Base-by-base conservation (phyloP, 768 basidiomycete species). In the Xanthoconium purpureum region DNA sequence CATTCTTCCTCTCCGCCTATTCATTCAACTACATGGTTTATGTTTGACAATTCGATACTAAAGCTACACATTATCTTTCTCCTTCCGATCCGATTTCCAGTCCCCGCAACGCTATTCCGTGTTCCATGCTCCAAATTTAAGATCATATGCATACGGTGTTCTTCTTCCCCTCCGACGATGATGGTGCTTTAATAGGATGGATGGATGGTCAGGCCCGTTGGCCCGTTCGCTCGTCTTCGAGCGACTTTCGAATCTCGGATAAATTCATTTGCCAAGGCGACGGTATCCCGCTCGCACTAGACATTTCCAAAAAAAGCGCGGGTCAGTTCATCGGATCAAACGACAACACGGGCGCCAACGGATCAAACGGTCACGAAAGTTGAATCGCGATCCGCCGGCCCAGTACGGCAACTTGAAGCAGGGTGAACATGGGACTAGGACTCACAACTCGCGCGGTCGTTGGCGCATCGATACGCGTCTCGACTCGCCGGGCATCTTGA, bases 401-500 rank as follows among this genome's bases (percentile, higher is more conserved):
- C 24, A 24, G 24, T 2, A 24, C 24, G 24, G 24, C 24, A 24
- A n/a, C n/a, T n/a, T n/a, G n/a, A n/a, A 24, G 24, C 24, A 24
- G 24, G 24, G 24, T 24, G 24, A 24, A 24, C 24, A 24, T 24
- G 24, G 24, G 24, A 24, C 44, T 35, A 36, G 18, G 6, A 59
- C 69, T 45, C 24, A 71, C 70, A 71, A 62, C 12, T 69, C 63
- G 11, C 50, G 67, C 38, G 65, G 57, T 37, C 59, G 64, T 32
- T 63, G 70, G 40, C 65, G 70, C 61, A 60, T 57, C 12, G 55
- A 59, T 9, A n/a, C 45, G 46, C 55, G 60, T 43, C 58, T 48
- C 20, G 66, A 40, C 47, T 79, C 77, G 32, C 77, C 76, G 13
- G 82, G 82, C 50, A 84, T 71, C 59, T 77, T 80, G 52, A 84